Percentiles rank a stretch among this genome's conserved stretches.
phyloP scores from a whole-genome alignment of 306 rosid genomes.

The Parietaria judaica region DNA sequence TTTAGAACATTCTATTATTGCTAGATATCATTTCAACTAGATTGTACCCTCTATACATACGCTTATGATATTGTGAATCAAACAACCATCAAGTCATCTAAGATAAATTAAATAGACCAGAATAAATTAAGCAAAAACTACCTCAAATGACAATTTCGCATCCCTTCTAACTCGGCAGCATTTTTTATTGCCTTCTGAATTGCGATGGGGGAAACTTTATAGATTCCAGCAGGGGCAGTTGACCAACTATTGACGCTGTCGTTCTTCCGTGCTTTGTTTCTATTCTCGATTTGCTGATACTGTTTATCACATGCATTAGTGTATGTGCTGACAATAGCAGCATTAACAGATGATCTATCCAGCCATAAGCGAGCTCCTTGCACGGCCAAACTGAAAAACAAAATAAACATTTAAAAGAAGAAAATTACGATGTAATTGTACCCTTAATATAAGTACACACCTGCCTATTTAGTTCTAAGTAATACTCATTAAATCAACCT shows the following conservation, averaged over 20 bases:
- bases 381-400: conserved; percentile 67
- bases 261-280: conserved; percentile 24
- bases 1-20: no score
- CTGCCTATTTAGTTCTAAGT: background rate
- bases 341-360: conserved; percentile 80
- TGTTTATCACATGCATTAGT: conserved; percentile 58
- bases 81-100: no score
- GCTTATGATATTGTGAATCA: background rate
- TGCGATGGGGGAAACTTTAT: conserved; percentile 57
- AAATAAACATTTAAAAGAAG: background rate
- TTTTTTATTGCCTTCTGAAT: conserved; percentile 83
- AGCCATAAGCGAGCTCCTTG: conserved; percentile 62
- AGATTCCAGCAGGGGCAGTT: conserved; percentile 38
- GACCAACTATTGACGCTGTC: conserved; percentile 36
- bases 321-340: conserved; percentile 73
- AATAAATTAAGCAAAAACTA: conserved; percentile 19
- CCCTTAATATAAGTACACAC: background rate
- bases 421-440: background rate
- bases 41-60: background rate
- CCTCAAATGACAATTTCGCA: conserved; percentile 82
- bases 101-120: background rate
- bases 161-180: conserved; percentile 75
- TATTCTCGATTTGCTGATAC: conserved; percentile 32
- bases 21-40: no score
- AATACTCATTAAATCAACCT: background rate